A percentile compares a stretch with the other conserved stretches of the same genome.
Conservation (phyloP, 2,329 filamentous ascomycete species). For the Cryphonectria parasitica region DNA sequence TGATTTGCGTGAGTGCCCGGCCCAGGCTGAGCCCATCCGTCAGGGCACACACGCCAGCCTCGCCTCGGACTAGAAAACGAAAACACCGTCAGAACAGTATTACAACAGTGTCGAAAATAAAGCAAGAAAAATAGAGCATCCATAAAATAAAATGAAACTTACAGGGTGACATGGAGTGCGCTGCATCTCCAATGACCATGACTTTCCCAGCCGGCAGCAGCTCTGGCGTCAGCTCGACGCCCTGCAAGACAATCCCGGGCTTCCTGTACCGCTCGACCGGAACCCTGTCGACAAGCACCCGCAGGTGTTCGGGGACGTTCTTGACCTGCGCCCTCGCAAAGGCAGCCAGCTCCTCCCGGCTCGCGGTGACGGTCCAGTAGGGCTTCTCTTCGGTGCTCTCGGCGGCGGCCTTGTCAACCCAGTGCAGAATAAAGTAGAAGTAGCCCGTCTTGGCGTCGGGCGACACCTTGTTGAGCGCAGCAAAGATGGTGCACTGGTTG, state of each 20-base stretch:
- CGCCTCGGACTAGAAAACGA: constrained; percentile 44
- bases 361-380: constrained; percentile 22
- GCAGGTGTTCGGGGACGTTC: constrained; percentile 4
- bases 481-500: constrained; percentile 31
- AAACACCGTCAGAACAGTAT: background rate
- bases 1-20: constrained; percentile 1
- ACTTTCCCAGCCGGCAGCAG: constrained; percentile 43
- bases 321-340: constrained; percentile 14
- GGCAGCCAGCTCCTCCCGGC: constrained; percentile 16
- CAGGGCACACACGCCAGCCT: constrained; percentile 52
- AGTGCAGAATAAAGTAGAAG: constrained; percentile 38
- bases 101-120: background rate
- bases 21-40: constrained; percentile 40
- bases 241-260: constrained; percentile 36
- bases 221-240: constrained; percentile 40
- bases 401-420: constrained; percentile 30
- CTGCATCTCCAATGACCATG: constrained; percentile 49
- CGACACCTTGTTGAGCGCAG: constrained; percentile 34
- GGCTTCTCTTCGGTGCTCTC: constrained; percentile 16
- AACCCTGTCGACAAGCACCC: constrained; percentile 20
- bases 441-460: constrained; percentile 31
- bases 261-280: constrained; percentile 8
- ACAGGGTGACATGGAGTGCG: constrained; percentile 41
- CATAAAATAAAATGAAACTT: constrained; percentile 31
- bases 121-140: background rate